phyloP scores from a whole-genome alignment of 108 stramenopile genomes.

The Discostella stelligeroides region DNA sequence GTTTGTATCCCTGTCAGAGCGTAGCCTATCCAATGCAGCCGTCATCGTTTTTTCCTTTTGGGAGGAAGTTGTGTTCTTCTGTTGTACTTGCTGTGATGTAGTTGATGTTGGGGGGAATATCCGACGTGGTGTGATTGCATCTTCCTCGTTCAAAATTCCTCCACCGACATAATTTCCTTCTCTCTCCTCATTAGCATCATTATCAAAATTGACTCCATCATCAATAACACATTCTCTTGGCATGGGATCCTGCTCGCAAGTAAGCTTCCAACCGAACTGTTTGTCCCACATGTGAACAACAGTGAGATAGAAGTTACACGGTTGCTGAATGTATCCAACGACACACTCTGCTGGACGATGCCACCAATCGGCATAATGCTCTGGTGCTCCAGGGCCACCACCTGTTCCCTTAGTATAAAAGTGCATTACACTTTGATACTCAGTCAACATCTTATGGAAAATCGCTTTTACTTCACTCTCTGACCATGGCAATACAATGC shows the following conservation, averaged over 20 bases:
- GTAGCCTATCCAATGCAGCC: too few relatives aligned
- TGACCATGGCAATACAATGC: conserved; percentile 4
- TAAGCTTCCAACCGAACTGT: not conserved
- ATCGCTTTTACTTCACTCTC: not conserved
- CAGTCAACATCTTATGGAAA: not conserved
- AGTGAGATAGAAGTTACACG: not conserved
- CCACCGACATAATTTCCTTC: too few relatives aligned
- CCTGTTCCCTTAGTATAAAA: not conserved
- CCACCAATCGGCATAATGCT: not conserved
- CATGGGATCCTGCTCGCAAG: not conserved
- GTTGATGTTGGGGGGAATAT: too few relatives aligned
- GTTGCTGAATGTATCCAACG: too few relatives aligned
- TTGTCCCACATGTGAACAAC: conserved; percentile 10
- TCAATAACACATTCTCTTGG: not conserved
- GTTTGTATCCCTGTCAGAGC: too few relatives aligned
- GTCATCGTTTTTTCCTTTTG: too few relatives aligned
- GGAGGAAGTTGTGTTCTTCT: too few relatives aligned
- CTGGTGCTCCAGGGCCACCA: not conserved
- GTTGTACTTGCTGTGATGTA: too few relatives aligned
- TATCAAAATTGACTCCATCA: not conserved
- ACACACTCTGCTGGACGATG: not conserved
- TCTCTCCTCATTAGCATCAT: too few relatives aligned
- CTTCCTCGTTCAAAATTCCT: too few relatives aligned
- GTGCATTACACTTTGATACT: not conserved
- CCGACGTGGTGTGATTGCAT: too few relatives aligned